A percentile compares a stretch with the other conserved stretches of the same genome.
Evolutionary conservation across 2,329 filamentous ascomycete genomes (phyloP).

Genomic region (Pseudogymnoascus sp.): DNA sequence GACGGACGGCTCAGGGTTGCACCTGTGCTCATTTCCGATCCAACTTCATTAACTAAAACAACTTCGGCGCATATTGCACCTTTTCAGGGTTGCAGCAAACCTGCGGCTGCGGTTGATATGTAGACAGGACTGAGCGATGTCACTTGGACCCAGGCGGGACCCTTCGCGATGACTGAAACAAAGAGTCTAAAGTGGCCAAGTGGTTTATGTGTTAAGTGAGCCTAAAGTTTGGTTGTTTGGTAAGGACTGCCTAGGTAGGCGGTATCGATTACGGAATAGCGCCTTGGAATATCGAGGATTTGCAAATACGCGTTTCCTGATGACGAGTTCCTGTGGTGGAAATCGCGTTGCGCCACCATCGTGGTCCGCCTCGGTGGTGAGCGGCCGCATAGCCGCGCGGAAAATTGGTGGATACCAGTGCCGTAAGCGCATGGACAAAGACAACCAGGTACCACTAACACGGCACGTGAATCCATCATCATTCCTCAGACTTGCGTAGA

Average conservation of each 20-base stretch:
- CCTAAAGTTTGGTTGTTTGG: background rate
- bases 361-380: constrained; percentile 1
- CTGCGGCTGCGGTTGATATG: background rate
- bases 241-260: background rate
- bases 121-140: background rate
- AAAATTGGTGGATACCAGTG: background rate
- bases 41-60: background rate
- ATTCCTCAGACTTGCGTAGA: background rate
- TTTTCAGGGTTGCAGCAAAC: constrained; percentile 2
- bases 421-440: background rate
- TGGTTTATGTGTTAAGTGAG: background rate
- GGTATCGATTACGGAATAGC: background rate
- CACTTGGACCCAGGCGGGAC: background rate
- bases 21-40: constrained; percentile 8
- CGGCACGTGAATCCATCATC: constrained; percentile 4
- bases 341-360: constrained; percentile 4
- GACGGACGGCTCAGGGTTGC: constrained; percentile 1
- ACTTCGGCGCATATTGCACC: constrained; percentile 2
- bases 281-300: background rate
- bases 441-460: constrained; percentile 4
- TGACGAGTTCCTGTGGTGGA: constrained; percentile 2
- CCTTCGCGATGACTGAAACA: constrained; percentile 5
- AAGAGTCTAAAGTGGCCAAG: background rate
- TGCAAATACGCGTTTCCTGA: constrained; percentile 6
- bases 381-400: constrained; percentile 3